Base-by-base conservation (phyloP, 257 asterid species). In the Ballota nigra region DNA sequence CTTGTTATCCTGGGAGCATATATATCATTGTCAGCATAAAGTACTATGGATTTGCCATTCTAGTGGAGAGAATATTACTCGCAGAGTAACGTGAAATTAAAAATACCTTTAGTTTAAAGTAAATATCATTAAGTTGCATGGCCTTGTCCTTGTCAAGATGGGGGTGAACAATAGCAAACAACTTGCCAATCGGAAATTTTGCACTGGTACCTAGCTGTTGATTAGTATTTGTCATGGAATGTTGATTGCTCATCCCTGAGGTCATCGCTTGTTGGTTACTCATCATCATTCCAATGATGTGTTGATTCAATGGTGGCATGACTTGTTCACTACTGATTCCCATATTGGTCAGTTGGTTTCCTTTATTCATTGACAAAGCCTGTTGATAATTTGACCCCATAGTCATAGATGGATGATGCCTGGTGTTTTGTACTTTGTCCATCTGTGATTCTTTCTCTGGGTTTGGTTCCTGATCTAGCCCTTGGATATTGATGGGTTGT, bases 111-210 rank as follows among this genome's bases (percentile, higher is more conserved):
- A 94, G 88, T 77, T 77, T 86, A 56, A 47, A 29, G 82, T 89
- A 91, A 68, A 91, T 86, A n/a, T 85, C 87, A 34, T 82, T 83
- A 70, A 94, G 93, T 60, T 91, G 97, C 99, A 87, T 81, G 16
- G 90, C 89, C 79, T 96, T 88, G 70, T 91, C 98, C 83, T 83
- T 88, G 84, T 94, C 98, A 69, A 91, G 97, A 74, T 84, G 96
- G 68, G 96, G 95, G 71, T 79, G 89, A 75, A 94, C 88, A 76
- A 88, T 85, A 66, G 98, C 96, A 78, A 94, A 96, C 86, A 94
- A 75, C 89, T 86, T 60, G 67, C 92, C 98, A 81, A 89, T 86
- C 12, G 99, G 97, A 71, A 94, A 85, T 67, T 83, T 88, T 74
- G 70, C 38, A 4, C 86, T 0, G 64, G 68, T 66, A 41, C 78